These are phyloP conservation scores for Aspergillus clavatus DNA, from an alignment of 2,329 filamentous ascomycete species.

Conservation along the genomic window DNA sequence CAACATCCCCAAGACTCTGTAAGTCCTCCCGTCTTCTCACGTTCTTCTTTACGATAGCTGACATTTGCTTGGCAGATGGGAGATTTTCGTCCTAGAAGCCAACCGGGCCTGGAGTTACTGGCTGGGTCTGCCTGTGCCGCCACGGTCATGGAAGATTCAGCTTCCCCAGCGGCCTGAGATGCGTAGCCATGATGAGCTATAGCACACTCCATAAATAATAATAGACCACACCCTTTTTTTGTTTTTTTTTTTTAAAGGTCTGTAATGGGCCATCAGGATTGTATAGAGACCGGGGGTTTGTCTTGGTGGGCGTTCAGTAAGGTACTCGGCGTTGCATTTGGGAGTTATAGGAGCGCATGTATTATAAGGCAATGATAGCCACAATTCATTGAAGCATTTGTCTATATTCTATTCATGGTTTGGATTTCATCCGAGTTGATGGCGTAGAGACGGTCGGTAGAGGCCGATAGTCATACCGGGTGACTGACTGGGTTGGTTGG, in stretches of 20 bases:
- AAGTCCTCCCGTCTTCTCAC: constrained; percentile 42
- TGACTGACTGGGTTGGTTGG: no score
- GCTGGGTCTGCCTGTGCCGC: constrained; percentile 57
- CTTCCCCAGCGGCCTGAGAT: constrained; percentile 31
- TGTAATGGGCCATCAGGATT: constrained; percentile 1
- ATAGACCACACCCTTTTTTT: no score
- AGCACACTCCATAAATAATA: no score
- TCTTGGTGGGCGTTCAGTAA: background rate
- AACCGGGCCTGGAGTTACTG: constrained; percentile 57
- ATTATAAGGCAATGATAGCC: background rate
- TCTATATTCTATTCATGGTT: background rate
- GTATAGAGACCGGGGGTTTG: constrained; percentile 1
- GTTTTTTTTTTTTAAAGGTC: no score
- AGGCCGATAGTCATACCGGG: no score
- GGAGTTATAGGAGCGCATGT: constrained; percentile 6
- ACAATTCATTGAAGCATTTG: background rate
- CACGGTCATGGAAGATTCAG: constrained; percentile 52
- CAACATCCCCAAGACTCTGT: constrained; percentile 63
- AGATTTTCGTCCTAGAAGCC: constrained; percentile 52
- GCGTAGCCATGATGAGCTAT: constrained; percentile 40
- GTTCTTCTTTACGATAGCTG: constrained; percentile 1
- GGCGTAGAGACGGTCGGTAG: no score
- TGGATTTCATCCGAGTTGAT: no score
- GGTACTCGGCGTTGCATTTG: background rate
- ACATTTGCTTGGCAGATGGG: constrained; percentile 35